phyloP scores from a whole-genome alignment of 139 green algal genomes.

The Edaphochlamys debaryana region DNA sequence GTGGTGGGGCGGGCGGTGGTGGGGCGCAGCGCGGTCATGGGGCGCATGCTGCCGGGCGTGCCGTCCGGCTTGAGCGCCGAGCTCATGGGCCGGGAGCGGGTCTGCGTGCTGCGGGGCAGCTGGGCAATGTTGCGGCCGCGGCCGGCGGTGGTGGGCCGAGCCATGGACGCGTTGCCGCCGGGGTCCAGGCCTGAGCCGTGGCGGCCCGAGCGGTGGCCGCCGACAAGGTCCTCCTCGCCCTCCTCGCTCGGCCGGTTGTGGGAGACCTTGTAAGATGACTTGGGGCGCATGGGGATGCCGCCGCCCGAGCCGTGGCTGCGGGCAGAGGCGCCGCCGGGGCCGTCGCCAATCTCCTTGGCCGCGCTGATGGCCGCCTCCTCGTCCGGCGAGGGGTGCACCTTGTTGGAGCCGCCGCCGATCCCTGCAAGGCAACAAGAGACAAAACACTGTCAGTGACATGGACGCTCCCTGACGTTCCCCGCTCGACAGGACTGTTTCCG shows the following conservation, averaged over 20 bases:
- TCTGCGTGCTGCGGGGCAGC: conserved; percentile 13
- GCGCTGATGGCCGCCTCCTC: conserved; percentile 21
- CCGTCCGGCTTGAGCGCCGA: neutral
- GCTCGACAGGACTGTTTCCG: too few relatives aligned
- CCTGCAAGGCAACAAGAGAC: conserved; percentile 26
- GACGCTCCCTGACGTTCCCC: too few relatives aligned
- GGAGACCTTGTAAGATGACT: too few relatives aligned
- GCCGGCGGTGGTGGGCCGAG: neutral
- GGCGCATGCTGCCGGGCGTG: neutral
- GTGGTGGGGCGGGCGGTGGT: conserved; percentile 31
- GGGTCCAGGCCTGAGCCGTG: neutral
- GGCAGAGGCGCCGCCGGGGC: neutral
- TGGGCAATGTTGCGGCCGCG: neutral
- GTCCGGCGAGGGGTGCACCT: neutral
- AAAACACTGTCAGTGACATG: too few relatives aligned
- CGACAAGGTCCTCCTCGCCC: too few relatives aligned
- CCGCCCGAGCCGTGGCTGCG: too few relatives aligned
- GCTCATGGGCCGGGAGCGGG: neutral
- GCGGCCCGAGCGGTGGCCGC: too few relatives aligned
- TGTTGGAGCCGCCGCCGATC: conserved; percentile 15
- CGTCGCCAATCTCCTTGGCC: neutral
- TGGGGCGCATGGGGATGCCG: neutral
- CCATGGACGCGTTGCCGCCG: neutral
- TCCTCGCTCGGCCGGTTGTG: too few relatives aligned
- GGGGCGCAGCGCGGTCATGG: conserved; percentile 7